Evolutionary conservation across 139 green algal genomes (phyloP).

Genomic region (Mychonastes homosphaera): DNA sequence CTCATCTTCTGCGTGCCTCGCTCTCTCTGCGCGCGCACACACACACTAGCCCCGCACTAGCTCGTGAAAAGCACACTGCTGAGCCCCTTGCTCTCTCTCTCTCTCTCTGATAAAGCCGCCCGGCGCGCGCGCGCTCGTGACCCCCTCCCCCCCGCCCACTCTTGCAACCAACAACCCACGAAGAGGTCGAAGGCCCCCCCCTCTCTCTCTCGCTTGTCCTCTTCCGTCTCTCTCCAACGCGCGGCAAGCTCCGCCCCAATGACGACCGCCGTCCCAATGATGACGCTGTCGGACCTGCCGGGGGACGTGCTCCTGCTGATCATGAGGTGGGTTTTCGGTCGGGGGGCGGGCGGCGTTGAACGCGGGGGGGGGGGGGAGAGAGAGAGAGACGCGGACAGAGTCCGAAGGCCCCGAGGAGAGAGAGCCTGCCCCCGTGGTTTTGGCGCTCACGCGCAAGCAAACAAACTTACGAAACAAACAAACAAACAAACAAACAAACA

Average conservation of each 20-base stretch:
- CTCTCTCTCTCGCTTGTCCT: background rate
- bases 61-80: background rate
- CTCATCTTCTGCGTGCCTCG: background rate
- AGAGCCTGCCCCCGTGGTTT: too few species aligned
- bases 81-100: background rate
- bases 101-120: background rate
- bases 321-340: constrained; percentile 1
- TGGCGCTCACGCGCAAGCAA: too few species aligned
- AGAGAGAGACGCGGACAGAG: too few species aligned
- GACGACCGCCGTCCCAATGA: background rate
- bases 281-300: constrained; percentile 5
- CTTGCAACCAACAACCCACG: background rate
- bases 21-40: background rate
- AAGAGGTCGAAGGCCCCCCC: background rate
- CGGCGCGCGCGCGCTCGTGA: background rate
- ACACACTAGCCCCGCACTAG: background rate
- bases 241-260: background rate
- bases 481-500: too few species aligned
- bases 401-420: too few species aligned
- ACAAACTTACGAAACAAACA: too few species aligned
- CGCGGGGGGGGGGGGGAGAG: too few species aligned
- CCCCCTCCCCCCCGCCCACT: background rate
- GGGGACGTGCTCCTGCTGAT: constrained; percentile 1
- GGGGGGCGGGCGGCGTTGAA: too few species aligned
- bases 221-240: background rate